Base-by-base conservation (phyloP, 2,329 filamentous ascomycete genomes). In the Fusarium sp. region DNA sequence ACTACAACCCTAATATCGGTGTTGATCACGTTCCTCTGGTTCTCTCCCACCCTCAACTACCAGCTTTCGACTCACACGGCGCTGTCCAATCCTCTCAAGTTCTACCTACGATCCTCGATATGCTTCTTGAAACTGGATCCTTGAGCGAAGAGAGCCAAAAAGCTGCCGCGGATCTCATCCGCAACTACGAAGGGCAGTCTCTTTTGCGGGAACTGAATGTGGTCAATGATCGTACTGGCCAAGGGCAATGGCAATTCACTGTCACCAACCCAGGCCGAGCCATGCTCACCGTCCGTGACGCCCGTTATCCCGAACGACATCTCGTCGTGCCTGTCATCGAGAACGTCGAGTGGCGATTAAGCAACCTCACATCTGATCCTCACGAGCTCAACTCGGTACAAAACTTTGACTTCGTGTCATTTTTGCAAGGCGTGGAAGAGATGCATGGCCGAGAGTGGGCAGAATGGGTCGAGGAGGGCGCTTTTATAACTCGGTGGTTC, bases 191-290 rank as follows among this genome's bases (percentile, higher is more conserved):
- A 64, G 81, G 81, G 5, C 79, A 82, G 50, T 81, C 80, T 2
- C 72, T 82, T 18, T 70, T 82, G 4, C 80, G 81, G 4, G 73
- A 77, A 0, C 27, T 79, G 0, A 64, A 45, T 11, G 50, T 59
- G 1, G 38, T 50, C 2, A 75, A 73, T 14, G 68, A 69, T 2
- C 11, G 60, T 4, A 73, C 70, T 3, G 75, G 76, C 13, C 70
- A 77, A 18, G 80, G 78, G 6, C 71, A 80, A 45, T 83, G 81
- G 81, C 81, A 82, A 20, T 82, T 81, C 27, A 81, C 79, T 4
- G 77, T 82, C 8, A 77, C 79, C 3, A 83, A 82, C 25, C 80
- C 81, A 0, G 81, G 81, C 6, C 75, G 81, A 7, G 79, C 80
- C 6, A 80, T 82, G 79, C 67, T 83, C 0, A 77, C 77, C 0